Percentiles rank a stretch among this genome's conserved stretches.
Conservation (phyloP, 495 filamentous ascomycete genomes). For the Neurospora sp. region DNA sequence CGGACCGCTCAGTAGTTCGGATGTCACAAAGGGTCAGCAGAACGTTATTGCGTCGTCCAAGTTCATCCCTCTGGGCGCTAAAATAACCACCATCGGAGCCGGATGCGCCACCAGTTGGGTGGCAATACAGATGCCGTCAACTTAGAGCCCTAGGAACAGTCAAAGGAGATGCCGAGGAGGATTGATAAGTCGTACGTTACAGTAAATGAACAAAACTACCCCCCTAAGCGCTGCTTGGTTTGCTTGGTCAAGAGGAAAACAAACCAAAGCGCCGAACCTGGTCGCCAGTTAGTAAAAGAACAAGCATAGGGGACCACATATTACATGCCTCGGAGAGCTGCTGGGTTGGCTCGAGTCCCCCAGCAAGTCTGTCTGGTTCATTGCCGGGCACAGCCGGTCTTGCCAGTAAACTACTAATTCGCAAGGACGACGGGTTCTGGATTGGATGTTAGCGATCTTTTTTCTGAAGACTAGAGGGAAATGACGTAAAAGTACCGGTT, state of each 20-base stretch:
- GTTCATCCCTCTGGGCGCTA: conserved; percentile 31
- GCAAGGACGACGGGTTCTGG: conserved; percentile 27
- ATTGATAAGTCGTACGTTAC: not conserved
- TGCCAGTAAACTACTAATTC: conserved; percentile 24
- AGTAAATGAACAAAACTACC: not conserved
- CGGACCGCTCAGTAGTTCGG: conserved; percentile 51
- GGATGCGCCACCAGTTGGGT: conserved; percentile 89
- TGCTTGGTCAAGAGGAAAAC: conserved; percentile 26
- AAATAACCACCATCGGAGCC: conserved; percentile 53
- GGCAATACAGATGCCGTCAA: conserved; percentile 26
- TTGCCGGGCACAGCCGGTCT: conserved; percentile 21
- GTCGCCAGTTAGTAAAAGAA: conserved; percentile 8
- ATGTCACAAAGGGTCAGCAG: conserved; percentile 53
- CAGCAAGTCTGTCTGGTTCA: conserved; percentile 14
- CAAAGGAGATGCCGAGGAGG: not conserved
- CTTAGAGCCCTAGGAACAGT: not conserved
- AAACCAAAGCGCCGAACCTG: conserved; percentile 44
- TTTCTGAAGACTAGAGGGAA: not conserved
- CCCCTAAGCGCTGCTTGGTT: not conserved
- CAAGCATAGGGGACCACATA: not conserved
- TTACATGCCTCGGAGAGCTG: conserved; percentile 45
- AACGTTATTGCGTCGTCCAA: conserved; percentile 48
- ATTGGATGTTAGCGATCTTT: conserved; percentile 13
- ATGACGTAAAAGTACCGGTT: conserved; percentile 25
- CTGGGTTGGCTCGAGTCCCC: conserved; percentile 55